Conservation (phyloP, 129 eudicot species). For the Chrysanthemum seticuspe region DNA sequence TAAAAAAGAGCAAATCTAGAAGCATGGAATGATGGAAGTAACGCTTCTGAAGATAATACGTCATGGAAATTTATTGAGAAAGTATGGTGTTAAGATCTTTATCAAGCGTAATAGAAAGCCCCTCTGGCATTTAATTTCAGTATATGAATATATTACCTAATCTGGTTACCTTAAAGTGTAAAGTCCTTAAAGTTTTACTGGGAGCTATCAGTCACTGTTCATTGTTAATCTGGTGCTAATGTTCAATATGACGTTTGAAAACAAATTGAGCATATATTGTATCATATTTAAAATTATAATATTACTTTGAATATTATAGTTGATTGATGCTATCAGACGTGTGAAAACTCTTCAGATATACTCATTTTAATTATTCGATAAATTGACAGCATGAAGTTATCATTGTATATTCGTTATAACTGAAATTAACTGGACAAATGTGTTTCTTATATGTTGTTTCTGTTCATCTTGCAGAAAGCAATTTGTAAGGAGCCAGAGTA, state of each 20-base stretch:
- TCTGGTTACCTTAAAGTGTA: not conserved
- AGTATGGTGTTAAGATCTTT: not conserved
- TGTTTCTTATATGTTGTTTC: slow-evolving; percentile 15
- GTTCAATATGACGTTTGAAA: not conserved
- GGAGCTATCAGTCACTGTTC: not conserved
- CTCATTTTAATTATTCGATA: not conserved
- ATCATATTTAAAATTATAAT: not conserved
- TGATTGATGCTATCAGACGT: not conserved
- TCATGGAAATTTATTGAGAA: not conserved
- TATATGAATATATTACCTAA: not conserved
- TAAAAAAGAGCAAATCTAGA: too few relatives aligned
- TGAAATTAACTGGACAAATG: not conserved
- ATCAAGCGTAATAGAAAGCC: not conserved
- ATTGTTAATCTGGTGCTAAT: not conserved
- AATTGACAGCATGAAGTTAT: not conserved
- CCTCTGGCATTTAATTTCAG: not conserved
- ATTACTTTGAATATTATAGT: not conserved
- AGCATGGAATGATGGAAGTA: too few relatives aligned
- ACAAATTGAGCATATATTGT: not conserved
- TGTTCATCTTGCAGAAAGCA: slow-evolving; percentile 37
- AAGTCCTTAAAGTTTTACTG: not conserved
- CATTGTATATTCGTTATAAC: not conserved
- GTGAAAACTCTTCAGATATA: not conserved
- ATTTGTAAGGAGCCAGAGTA: slow-evolving; percentile 36
- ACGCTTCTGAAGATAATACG: too few relatives aligned